These are phyloP conservation scores for Psidium friedrichsthalianum DNA, from an alignment of 345 rosid genomes.

Conservation along the genomic window DNA sequence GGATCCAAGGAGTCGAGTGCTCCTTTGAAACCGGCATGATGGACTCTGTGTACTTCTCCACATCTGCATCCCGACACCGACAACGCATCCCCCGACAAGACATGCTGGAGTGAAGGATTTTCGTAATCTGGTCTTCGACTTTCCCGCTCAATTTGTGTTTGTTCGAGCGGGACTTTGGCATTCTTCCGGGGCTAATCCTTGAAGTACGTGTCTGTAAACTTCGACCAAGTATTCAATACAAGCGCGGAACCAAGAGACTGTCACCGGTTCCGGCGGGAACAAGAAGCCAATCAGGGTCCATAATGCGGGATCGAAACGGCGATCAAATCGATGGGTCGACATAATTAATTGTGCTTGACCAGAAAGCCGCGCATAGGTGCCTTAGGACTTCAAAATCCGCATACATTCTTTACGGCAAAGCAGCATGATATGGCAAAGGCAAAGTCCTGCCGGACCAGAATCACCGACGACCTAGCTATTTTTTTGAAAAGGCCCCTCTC, in stretches of 20 bases:
- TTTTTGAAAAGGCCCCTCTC: neutral
- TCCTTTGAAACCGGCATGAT: rapidly evolving
- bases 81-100: neutral
- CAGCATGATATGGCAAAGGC: neutral
- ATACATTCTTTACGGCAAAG: neutral
- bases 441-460: neutral
- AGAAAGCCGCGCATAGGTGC: neutral
- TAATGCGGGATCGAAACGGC: neutral
- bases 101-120: neutral
- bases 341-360: rapidly evolving
- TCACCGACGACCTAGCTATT: neutral
- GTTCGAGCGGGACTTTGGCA: neutral
- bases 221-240: neutral
- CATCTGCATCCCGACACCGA: neutral
- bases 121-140: neutral
- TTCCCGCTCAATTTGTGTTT: neutral
- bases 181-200: neutral
- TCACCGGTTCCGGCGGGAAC: rapidly evolving
- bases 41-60: neutral
- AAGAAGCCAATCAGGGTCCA: neutral
- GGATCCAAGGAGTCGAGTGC: neutral
- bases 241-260: neutral
- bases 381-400: neutral
- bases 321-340: neutral
- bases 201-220: neutral